These are phyloP conservation scores for Candida freyschussii DNA, from an alignment of 1,139 yeast species.

Conservation along the genomic window DNA sequence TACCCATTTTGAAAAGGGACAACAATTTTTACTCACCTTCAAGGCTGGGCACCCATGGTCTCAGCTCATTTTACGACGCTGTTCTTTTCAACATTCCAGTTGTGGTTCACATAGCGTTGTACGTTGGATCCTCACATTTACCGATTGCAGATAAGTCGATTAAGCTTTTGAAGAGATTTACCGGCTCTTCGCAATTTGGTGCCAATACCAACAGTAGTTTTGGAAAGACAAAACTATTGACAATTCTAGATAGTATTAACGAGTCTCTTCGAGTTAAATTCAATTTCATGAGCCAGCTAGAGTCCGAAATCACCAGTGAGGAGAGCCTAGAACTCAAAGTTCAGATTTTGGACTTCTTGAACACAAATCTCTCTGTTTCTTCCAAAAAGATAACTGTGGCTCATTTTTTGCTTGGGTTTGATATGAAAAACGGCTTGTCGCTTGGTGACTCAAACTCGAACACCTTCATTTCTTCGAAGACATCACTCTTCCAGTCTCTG, in stretches of 20 bases:
- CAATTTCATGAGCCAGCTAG: slow-evolving; percentile 70
- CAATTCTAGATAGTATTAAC: slow-evolving; percentile 67
- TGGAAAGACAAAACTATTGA: slow-evolving; percentile 60
- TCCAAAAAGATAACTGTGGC: slow-evolving; percentile 46
- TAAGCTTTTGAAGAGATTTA: slow-evolving; percentile 46
- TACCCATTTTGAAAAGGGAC: slow-evolving; percentile 37
- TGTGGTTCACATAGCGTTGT: slow-evolving; percentile 63
- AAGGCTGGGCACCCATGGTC: slow-evolving; percentile 56
- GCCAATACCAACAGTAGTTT: slow-evolving; percentile 35
- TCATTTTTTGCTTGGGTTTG: slow-evolving; percentile 77
- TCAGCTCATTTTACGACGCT: slow-evolving; percentile 64
- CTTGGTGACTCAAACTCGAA: slow-evolving; percentile 37
- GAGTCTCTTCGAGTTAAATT: slow-evolving; percentile 64
- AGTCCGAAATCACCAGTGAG: slow-evolving; percentile 34
- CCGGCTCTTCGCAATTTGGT: slow-evolving; percentile 47
- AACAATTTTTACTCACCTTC: slow-evolving; percentile 41
- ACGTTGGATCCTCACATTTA: slow-evolving; percentile 53
- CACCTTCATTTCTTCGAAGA: slow-evolving; percentile 44
- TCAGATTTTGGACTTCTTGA: slow-evolving; percentile 54
- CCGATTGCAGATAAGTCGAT: slow-evolving; percentile 51
- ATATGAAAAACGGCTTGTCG: slow-evolving; percentile 38
- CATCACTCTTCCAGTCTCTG: slow-evolving; percentile 54
- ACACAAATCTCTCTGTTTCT: slow-evolving; percentile 41
- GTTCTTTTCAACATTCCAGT: slow-evolving; percentile 62
- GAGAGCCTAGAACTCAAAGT: slow-evolving; percentile 46